phyloP scores from a whole-genome alignment of 371 early-diverging fungal species.

The Saksenaea vasiformis region DNA sequence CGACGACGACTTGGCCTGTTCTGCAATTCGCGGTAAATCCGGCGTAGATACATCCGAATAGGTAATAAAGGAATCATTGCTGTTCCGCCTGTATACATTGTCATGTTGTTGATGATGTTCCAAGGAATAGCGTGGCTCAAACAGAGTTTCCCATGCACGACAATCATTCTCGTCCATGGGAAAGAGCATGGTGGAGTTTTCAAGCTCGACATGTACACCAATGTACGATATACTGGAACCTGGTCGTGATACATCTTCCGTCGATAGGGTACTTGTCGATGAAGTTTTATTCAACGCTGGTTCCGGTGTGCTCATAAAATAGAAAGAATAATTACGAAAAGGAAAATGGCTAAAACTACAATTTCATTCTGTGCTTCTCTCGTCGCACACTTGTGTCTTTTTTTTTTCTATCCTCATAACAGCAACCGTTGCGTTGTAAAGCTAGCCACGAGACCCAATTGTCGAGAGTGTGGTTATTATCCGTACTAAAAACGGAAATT shows the following conservation, averaged over 20 bases:
- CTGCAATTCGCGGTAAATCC: neutral
- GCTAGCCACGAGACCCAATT: neutral
- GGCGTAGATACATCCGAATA: neutral
- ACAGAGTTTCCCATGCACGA: conserved; percentile 19
- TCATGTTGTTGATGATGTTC: neutral
- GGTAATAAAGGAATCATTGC: neutral
- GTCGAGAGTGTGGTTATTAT: neutral
- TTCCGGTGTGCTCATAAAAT: neutral
- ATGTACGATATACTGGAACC: neutral
- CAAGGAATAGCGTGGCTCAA: conserved; percentile 18
- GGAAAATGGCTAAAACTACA: neutral
- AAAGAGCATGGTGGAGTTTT: neutral
- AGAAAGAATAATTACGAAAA: neutral
- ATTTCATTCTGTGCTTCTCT: neutral
- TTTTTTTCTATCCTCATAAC: neutral
- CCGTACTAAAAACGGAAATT: neutral
- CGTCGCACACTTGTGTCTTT: neutral
- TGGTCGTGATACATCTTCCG: neutral
- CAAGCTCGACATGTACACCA: neutral
- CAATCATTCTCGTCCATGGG: neutral
- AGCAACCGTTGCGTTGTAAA: conserved; percentile 9
- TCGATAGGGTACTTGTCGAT: neutral
- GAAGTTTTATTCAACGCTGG: conserved; percentile 1
- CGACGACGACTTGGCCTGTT: neutral
- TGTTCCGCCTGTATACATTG: neutral